These are phyloP conservation scores for Haematococcus sp. DNA, from an alignment of 139 green algal genomes.

Conservation along the genomic window DNA sequence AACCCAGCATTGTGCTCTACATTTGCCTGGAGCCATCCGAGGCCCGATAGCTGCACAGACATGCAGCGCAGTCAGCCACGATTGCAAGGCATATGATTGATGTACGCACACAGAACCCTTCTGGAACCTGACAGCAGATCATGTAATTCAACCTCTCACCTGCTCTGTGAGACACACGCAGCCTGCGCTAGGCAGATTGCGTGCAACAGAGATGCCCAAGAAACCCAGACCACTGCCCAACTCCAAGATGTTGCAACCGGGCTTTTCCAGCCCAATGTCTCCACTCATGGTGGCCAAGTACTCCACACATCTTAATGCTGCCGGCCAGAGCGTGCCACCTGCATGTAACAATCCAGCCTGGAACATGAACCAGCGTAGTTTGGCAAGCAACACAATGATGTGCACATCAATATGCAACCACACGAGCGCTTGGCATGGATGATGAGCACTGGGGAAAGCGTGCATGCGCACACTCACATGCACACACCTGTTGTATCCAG, in stretches of 20 bases:
- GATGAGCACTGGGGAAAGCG: too few species aligned
- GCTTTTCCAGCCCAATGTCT: slow-evolving; percentile 1
- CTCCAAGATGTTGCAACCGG: slow-evolving; percentile 42
- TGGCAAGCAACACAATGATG: background rate
- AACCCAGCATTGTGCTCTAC: slow-evolving; percentile 14
- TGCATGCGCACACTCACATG: too few species aligned
- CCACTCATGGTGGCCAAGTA: background rate
- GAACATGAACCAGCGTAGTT: too few species aligned
- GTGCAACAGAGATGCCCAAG: slow-evolving; percentile 48
- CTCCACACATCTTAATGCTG: background rate
- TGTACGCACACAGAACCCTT: too few species aligned
- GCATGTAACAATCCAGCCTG: background rate
- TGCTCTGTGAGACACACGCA: slow-evolving; percentile 45
- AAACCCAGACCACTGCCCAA: slow-evolving; percentile 54
- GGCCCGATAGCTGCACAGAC: too few species aligned
- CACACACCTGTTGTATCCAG: slow-evolving; percentile 3
- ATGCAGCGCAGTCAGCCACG: background rate
- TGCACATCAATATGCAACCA: background rate
- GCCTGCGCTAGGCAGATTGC: slow-evolving; percentile 36
- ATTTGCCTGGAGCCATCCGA: background rate
- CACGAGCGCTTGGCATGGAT: too few species aligned
- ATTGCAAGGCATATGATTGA: slow-evolving; percentile 16
- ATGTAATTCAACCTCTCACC: slow-evolving; percentile 38
- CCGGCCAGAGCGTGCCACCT: slow-evolving; percentile 6
- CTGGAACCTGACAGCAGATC: slow-evolving; percentile 4